phyloP scores from a whole-genome alignment of 331 rosid species.

The Dryas integrifolia region DNA sequence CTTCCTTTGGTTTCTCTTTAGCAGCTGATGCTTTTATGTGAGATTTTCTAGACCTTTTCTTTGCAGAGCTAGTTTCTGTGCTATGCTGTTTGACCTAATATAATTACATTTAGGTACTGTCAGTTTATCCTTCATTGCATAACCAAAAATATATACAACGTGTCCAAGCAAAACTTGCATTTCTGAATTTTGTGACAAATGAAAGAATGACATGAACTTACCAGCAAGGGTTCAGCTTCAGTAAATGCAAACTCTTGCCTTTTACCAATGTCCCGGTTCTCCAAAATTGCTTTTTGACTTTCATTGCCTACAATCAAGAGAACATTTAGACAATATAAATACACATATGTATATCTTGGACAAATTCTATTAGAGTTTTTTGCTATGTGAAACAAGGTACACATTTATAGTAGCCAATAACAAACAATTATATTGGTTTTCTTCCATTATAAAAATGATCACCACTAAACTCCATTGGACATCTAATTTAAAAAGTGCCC shows the following conservation, averaged over 20 bases:
- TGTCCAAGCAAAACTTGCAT: neutral
- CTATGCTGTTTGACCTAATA: constrained; percentile 39
- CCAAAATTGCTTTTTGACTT: constrained; percentile 25
- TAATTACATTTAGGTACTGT: constrained; percentile 16
- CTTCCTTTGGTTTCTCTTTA: constrained; percentile 28
- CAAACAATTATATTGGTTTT: no score
- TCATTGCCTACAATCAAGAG: constrained; percentile 48
- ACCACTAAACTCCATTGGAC: no score
- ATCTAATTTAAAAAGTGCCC: neutral
- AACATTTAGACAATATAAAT: neutral
- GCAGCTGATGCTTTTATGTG: constrained; percentile 16
- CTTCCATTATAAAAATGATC: no score
- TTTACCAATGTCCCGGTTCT: constrained; percentile 23
- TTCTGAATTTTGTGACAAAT: neutral
- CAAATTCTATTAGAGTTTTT: no score
- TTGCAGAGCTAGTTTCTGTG: constrained; percentile 24
- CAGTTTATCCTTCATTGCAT: constrained; percentile 19
- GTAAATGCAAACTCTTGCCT: constrained; percentile 28
- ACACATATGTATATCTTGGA: no score
- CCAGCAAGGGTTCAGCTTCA: constrained; percentile 46
- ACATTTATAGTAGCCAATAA: no score
- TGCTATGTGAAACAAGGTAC: no score
- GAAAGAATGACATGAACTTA: constrained; percentile 30
- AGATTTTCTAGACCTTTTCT: constrained; percentile 32
- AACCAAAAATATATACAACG: neutral